Evolutionary conservation across 768 basidiomycete species (phyloP).

Genomic region (Leucocoprinus birnbaumii): DNA sequence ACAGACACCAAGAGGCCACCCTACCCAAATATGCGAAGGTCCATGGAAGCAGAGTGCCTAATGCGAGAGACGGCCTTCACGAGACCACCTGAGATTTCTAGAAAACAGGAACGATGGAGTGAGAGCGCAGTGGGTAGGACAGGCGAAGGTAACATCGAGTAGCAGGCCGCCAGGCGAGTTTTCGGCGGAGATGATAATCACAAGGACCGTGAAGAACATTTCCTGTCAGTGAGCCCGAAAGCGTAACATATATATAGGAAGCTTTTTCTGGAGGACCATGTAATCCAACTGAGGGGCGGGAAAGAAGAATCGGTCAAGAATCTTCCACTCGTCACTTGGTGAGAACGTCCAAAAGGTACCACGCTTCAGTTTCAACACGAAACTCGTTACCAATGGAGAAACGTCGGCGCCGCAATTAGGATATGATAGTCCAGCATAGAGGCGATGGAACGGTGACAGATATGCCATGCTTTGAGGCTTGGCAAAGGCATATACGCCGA

Average conservation of each 20-base stretch:
- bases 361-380: too few relatives aligned
- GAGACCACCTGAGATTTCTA: background rate
- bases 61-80: too few relatives aligned
- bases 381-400: background rate
- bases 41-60: background rate
- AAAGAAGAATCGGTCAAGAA: background rate
- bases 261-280: too few relatives aligned
- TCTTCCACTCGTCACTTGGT: too few relatives aligned
- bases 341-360: too few relatives aligned
- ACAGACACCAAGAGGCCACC: too few relatives aligned
- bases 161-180: background rate
- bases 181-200: slow-evolving; percentile 6
- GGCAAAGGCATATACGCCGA: too few relatives aligned
- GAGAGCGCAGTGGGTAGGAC: background rate
- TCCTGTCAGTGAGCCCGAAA: background rate
- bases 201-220: background rate
- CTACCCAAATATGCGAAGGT: too few relatives aligned
- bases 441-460: too few relatives aligned
- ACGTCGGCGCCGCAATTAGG: background rate
- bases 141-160: background rate
- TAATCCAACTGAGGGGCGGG: background rate
- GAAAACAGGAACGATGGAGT: background rate
- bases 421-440: too few relatives aligned
- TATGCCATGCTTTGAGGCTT: too few relatives aligned
- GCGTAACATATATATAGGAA: background rate